phyloP scores from a whole-genome alignment of 257 asterid species.

The Forsythia suspensa region DNA sequence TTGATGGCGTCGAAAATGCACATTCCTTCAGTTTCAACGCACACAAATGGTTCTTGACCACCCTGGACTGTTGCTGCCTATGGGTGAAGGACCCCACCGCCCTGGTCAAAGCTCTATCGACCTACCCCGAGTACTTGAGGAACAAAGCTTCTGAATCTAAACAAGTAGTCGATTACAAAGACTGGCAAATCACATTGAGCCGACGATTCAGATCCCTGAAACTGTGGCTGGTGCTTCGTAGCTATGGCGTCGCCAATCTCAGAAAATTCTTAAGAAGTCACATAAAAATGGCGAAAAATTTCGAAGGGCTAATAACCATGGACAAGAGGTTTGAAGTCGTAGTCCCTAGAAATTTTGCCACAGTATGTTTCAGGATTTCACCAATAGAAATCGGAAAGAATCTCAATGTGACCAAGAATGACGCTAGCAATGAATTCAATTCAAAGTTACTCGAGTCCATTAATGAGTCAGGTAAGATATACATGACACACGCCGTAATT shows the following conservation, averaged over 20 bases:
- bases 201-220: constrained; percentile 70
- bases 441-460: constrained; percentile 51
- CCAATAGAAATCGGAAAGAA: constrained; percentile 37
- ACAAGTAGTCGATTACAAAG: constrained; percentile 79
- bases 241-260: constrained; percentile 66
- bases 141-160: constrained; percentile 66
- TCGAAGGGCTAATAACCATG: constrained; percentile 58
- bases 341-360: constrained; percentile 68
- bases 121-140: constrained; percentile 57
- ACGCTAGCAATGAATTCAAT: constrained; percentile 51
- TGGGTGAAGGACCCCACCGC: constrained; percentile 76
- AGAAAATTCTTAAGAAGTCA: constrained; percentile 55
- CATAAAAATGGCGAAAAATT: constrained; percentile 68
- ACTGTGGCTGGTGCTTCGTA: constrained; percentile 68
- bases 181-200: constrained; percentile 81
- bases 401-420: constrained; percentile 25
- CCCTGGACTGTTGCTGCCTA: constrained; percentile 77
- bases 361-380: constrained; percentile 64
- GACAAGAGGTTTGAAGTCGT: constrained; percentile 72
- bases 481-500: constrained; percentile 71
- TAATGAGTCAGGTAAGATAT: constrained; percentile 56
- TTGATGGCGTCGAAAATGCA: constrained; percentile 65
- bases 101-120: constrained; percentile 56
- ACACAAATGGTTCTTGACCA: constrained; percentile 72
- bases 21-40: constrained; percentile 76